phyloP scores from a whole-genome alignment of 805 yeast species.

The Komagataella pastoris region DNA sequence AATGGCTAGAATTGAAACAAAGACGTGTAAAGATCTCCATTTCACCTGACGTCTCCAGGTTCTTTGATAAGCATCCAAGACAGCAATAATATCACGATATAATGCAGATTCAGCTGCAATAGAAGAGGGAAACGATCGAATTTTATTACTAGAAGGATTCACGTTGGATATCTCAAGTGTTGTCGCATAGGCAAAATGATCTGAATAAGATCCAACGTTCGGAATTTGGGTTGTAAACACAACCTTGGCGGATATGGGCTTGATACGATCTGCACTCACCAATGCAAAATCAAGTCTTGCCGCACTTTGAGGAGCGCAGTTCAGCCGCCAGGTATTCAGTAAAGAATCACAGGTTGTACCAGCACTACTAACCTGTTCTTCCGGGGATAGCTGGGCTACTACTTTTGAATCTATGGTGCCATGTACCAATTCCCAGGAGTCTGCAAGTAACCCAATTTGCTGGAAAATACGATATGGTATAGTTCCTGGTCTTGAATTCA shows the following conservation, averaged over 20 bases:
- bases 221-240: slow-evolving; percentile 61
- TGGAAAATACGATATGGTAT: slow-evolving; percentile 69
- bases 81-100: slow-evolving; percentile 34
- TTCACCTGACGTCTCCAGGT: slow-evolving; percentile 45
- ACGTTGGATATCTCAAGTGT: slow-evolving; percentile 24
- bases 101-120: slow-evolving; percentile 12
- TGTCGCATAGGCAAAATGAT: slow-evolving; percentile 75
- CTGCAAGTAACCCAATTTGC: slow-evolving; percentile 51
- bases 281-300: slow-evolving; percentile 86
- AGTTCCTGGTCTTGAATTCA: slow-evolving; percentile 81
- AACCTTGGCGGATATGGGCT: slow-evolving; percentile 52
- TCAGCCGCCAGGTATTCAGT: slow-evolving; percentile 75
- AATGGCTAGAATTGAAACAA: slow-evolving; percentile 34
- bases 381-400: slow-evolving; percentile 33
- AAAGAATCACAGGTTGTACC: slow-evolving; percentile 87
- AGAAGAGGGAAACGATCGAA: background rate
- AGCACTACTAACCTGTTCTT: slow-evolving; percentile 53
- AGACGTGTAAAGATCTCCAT: slow-evolving; percentile 58
- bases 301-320: slow-evolving; percentile 49
- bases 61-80: slow-evolving; percentile 30
- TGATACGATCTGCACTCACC: slow-evolving; percentile 41
- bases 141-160: background rate
- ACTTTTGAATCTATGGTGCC: slow-evolving; percentile 29
- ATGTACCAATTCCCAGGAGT: slow-evolving; percentile 69
- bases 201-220: slow-evolving; percentile 67